phyloP scores from a whole-genome alignment of 345 rosid genomes.

The Gossypium arboreum region DNA sequence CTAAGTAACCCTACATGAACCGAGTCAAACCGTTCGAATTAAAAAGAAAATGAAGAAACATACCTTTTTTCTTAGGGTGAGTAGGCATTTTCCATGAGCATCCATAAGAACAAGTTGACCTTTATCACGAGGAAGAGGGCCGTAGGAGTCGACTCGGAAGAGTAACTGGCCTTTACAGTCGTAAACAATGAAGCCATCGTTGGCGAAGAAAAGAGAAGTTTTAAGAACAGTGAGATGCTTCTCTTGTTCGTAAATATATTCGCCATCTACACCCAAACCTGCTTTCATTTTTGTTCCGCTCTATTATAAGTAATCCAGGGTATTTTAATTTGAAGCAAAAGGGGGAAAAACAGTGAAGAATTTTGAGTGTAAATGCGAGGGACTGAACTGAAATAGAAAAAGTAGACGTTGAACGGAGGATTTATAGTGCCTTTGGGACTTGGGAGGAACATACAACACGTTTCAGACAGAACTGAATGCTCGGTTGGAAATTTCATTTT shows the following conservation, averaged over 20 bases:
- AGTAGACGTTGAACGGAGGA: background rate
- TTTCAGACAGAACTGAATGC: background rate
- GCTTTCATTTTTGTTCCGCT: constrained; percentile 22
- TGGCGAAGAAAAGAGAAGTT: constrained; percentile 76
- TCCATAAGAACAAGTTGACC: constrained; percentile 87
- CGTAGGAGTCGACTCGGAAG: constrained; percentile 91
- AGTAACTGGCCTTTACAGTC: constrained; percentile 58
- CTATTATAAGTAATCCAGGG: background rate
- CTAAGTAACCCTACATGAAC: constrained; percentile 10
- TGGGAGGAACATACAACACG: background rate
- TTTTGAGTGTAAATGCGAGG: background rate
- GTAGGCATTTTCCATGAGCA: constrained; percentile 68
- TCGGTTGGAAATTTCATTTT: too few species aligned
- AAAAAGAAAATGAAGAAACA: background rate
- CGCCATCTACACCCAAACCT: constrained; percentile 53
- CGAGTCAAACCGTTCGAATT: background rate
- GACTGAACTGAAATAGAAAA: background rate
- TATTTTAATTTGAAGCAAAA: background rate
- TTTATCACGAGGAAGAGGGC: constrained; percentile 60
- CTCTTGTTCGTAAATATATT: constrained; percentile 54
- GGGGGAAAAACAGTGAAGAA: background rate
- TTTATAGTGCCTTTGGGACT: background rate
- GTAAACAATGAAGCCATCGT: constrained; percentile 86
- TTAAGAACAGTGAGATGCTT: constrained; percentile 70
- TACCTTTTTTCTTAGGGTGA: constrained; percentile 84